Conservation (phyloP, 176 grass and related monocot genomes). For the Pharus latifolius region DNA sequence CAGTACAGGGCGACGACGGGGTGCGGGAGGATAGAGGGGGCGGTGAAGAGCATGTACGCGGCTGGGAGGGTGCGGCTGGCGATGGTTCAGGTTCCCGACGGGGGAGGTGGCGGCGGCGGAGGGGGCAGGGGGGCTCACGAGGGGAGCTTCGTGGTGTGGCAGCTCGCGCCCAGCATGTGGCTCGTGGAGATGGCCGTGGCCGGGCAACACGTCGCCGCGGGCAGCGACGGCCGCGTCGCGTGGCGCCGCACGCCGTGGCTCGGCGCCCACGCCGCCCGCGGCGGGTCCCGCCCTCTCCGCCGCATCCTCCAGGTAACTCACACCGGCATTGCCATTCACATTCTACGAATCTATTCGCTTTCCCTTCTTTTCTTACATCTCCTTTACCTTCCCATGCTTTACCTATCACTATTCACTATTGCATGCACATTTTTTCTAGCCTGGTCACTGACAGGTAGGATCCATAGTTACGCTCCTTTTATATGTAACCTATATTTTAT, state of each 20-base stretch:
- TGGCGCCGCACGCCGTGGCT: constrained; percentile 96
- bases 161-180: constrained; percentile 87
- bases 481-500: too few relatives aligned
- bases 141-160: constrained; percentile 95
- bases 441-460: too few relatives aligned
- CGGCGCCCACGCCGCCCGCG: constrained; percentile 80
- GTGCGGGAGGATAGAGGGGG: constrained; percentile 56
- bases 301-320: constrained; percentile 57
- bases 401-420: too few relatives aligned
- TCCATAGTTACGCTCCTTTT: too few relatives aligned
- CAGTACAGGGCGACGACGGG: constrained; percentile 87
- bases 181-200: constrained; percentile 76
- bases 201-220: constrained; percentile 72
- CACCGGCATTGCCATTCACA: neutral
- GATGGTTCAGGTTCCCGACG: constrained; percentile 42
- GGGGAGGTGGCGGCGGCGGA: neutral
- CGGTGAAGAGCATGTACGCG: constrained; percentile 87
- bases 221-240: constrained; percentile 79
- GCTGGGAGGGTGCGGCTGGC: constrained; percentile 51
- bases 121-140: constrained; percentile 27
- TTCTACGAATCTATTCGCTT: neutral
- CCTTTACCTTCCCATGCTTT: neutral
- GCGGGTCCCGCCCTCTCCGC: constrained; percentile 74
- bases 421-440: too few relatives aligned
- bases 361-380: neutral